Percentiles rank a stretch among this genome's conserved stretches.
Conservation (phyloP, 78 protist species). For the Polysphondylium violaceum region DNA sequence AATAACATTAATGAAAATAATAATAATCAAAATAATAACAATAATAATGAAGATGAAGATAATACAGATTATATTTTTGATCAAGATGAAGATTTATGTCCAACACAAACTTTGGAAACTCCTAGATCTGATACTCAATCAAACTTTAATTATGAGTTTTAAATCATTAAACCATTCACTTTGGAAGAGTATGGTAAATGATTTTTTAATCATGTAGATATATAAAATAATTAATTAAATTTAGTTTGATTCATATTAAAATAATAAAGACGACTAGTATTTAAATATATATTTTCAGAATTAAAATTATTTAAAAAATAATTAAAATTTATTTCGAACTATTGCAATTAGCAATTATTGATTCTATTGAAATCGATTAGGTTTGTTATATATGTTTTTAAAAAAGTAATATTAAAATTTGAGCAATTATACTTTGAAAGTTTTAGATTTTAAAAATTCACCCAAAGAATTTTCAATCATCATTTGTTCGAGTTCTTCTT, state of each 20-base stretch:
- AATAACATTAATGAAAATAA: not conserved
- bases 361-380: not conserved
- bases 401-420: too few relatives aligned
- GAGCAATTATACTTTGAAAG: not conserved
- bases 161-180: too few relatives aligned
- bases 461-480: constrained; percentile 69
- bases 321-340: not conserved
- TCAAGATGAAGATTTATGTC: not conserved
- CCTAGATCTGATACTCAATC: too few relatives aligned
- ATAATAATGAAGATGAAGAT: not conserved
- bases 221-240: too few relatives aligned
- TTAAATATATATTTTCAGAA: not conserved
- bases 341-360: too few relatives aligned
- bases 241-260: not conserved
- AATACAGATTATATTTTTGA: not conserved
- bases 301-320: too few relatives aligned
- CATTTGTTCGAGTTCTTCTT: constrained; percentile 78
- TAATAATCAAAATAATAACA: not conserved
- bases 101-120: too few relatives aligned
- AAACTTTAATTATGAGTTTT: too few relatives aligned
- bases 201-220: too few relatives aligned
- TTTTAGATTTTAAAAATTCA: constrained; percentile 70
- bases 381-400: too few relatives aligned
- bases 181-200: too few relatives aligned
- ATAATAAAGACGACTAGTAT: not conserved